Evolutionary conservation across 164 flowering plant genomes (phyloP).

Genomic region (Kalanchoe fedtschenkoi): DNA sequence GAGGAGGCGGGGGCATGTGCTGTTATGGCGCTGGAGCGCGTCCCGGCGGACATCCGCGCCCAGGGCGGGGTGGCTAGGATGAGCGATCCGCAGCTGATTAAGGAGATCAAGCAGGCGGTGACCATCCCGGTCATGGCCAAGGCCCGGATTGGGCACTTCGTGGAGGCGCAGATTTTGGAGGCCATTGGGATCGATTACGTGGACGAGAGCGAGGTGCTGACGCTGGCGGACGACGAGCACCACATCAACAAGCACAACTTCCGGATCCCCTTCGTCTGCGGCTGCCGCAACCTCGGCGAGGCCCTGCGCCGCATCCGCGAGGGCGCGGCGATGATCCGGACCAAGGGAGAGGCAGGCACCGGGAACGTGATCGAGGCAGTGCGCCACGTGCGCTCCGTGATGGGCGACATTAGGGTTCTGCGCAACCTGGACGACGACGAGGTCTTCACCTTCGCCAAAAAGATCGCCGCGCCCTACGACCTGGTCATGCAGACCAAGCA

Average conservation of each 20-base stretch:
- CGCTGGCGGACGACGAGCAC: slow-evolving; percentile 44
- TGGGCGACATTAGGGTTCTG: slow-evolving; percentile 58
- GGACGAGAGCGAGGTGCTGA: slow-evolving; percentile 53
- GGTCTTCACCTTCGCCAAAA: slow-evolving; percentile 57
- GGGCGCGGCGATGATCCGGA: slow-evolving; percentile 71
- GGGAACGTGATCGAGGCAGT: slow-evolving; percentile 65
- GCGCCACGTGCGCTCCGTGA: slow-evolving; percentile 61
- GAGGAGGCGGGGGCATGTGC: slow-evolving; percentile 79
- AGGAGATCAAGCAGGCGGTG: slow-evolving; percentile 56
- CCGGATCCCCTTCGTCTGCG: slow-evolving; percentile 71
- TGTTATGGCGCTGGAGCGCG: slow-evolving; percentile 62
- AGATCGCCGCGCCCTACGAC: slow-evolving; percentile 55
- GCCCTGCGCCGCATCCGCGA: slow-evolving; percentile 54
- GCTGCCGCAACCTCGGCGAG: slow-evolving; percentile 65
- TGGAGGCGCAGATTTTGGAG: slow-evolving; percentile 64
- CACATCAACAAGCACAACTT: slow-evolving; percentile 75
- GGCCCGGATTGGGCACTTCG: slow-evolving; percentile 66
- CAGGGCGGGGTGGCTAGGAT: slow-evolving; percentile 69
- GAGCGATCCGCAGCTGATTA: slow-evolving; percentile 60
- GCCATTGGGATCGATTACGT: slow-evolving; percentile 58
- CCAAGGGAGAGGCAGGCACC: slow-evolving; percentile 72
- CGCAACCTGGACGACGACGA: slow-evolving; percentile 71
- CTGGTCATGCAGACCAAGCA: slow-evolving; percentile 73
- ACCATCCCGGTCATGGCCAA: slow-evolving; percentile 76
- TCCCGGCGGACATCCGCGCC: slow-evolving; percentile 64